Conservation (phyloP, 352 stramenopile species). For the Peronospora tabacina region DNA sequence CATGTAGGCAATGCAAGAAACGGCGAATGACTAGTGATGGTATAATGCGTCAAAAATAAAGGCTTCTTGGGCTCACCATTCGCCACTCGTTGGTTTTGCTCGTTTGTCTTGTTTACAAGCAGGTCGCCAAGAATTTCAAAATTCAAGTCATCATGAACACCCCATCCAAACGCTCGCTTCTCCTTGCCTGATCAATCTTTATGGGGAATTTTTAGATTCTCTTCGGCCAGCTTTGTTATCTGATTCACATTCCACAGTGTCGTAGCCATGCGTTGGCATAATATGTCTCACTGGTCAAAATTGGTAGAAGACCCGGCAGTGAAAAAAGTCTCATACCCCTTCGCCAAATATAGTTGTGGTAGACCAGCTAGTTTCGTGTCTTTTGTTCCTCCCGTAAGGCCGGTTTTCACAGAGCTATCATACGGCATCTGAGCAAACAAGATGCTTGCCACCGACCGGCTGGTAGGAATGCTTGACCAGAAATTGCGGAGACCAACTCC, state of each 20-base stretch:
- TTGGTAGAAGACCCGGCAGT: slow-evolving; percentile 32
- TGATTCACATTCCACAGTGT: slow-evolving; percentile 33
- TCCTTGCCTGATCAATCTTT: slow-evolving; percentile 24
- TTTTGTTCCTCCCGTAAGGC: slow-evolving; percentile 24
- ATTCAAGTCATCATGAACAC: slow-evolving; percentile 44
- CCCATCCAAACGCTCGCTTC: slow-evolving; percentile 25
- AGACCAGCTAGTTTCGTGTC: slow-evolving; percentile 31
- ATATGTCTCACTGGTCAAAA: slow-evolving; percentile 44
- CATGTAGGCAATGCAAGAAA: slow-evolving; percentile 30
- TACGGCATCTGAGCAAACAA: slow-evolving; percentile 45
- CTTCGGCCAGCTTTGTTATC: slow-evolving; percentile 31
- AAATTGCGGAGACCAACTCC: slow-evolving; percentile 51
- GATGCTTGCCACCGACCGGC: slow-evolving; percentile 46
- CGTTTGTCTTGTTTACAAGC: slow-evolving; percentile 35
- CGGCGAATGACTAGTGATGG: slow-evolving; percentile 43
- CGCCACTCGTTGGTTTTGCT: slow-evolving; percentile 17
- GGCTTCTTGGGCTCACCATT: slow-evolving; percentile 25
- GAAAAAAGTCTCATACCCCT: slow-evolving; percentile 48
- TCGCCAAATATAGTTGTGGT: slow-evolving; percentile 41
- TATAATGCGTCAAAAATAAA: slow-evolving; percentile 53
- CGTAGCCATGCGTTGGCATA: slow-evolving; percentile 42
- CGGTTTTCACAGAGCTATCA: slow-evolving; percentile 29
- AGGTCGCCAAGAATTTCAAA: slow-evolving; percentile 42
- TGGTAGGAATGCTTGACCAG: slow-evolving; percentile 51
- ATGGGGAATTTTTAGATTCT: slow-evolving; percentile 23